These are phyloP conservation scores for Rhodamnia argentea DNA, from an alignment of 345 rosid genomes.

Conservation along the genomic window DNA sequence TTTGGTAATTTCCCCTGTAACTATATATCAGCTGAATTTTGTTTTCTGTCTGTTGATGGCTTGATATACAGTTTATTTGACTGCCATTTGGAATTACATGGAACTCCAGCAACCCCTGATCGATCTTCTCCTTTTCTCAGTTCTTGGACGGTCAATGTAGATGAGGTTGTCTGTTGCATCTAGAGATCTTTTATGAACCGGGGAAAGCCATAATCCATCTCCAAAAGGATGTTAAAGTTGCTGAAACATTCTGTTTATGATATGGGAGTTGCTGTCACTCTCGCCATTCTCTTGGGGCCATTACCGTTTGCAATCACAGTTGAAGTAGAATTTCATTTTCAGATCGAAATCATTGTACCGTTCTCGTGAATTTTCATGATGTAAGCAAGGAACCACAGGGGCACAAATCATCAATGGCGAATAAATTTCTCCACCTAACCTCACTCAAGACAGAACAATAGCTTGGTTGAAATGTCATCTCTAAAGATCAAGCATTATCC, in stretches of 20 bases:
- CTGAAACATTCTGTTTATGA: neutral
- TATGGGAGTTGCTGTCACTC: neutral
- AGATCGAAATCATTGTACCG: neutral
- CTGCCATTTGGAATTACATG: conserved; percentile 30
- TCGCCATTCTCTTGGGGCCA: neutral
- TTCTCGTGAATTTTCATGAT: neutral
- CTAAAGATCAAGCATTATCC: neutral
- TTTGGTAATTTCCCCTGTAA: too few relatives aligned
- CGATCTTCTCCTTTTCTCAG: conserved; percentile 62
- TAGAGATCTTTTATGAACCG: conserved; percentile 47
- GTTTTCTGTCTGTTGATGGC: neutral
- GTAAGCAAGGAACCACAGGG: neutral
- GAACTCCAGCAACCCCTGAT: conserved; percentile 73
- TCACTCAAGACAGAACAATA: neutral
- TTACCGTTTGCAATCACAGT: neutral
- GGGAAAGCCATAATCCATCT: conserved; percentile 7
- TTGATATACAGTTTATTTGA: neutral
- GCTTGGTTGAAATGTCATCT: neutral
- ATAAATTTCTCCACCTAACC: neutral
- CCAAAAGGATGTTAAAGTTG: neutral
- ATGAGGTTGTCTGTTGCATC: conserved; percentile 36
- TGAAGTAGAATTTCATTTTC: neutral
- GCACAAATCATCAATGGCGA: neutral
- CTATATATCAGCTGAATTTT: too few relatives aligned
- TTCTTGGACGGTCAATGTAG: conserved; percentile 73